Percentiles rank a stretch among this genome's conserved stretches.
These are phyloP conservation scores for Leptodermis oblonga DNA, from an alignment of 257 asterid species.

Conservation along the genomic window DNA sequence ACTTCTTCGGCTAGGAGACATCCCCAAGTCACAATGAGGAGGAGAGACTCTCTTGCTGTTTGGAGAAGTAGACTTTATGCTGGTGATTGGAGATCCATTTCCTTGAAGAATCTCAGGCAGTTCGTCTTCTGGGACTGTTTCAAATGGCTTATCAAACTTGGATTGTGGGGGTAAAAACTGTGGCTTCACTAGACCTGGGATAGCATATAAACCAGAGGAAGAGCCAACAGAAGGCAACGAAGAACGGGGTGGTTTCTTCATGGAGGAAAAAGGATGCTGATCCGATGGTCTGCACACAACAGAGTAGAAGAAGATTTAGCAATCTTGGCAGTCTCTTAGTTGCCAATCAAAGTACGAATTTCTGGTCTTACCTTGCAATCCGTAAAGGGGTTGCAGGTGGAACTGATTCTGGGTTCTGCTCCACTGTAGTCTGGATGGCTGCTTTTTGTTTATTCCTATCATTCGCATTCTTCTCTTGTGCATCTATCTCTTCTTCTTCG, in stretches of 20 bases:
- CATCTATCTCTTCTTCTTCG: slow-evolving; percentile 64
- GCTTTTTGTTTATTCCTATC: slow-evolving; percentile 37
- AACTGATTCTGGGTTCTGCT: slow-evolving; percentile 44
- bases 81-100: slow-evolving; percentile 41
- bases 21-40: slow-evolving; percentile 37
- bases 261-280: slow-evolving; percentile 53
- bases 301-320: slow-evolving; percentile 11
- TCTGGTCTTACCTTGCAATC: slow-evolving; percentile 44
- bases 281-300: slow-evolving; percentile 38
- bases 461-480: slow-evolving; percentile 26
- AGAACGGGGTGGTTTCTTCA: slow-evolving; percentile 57
- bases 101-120: slow-evolving; percentile 70
- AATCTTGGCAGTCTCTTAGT: not conserved
- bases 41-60: slow-evolving; percentile 79
- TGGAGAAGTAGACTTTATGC: slow-evolving; percentile 67
- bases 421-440: slow-evolving; percentile 34
- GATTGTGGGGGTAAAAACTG: slow-evolving; percentile 49
- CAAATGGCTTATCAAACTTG: slow-evolving; percentile 50
- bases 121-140: slow-evolving; percentile 54
- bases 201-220: slow-evolving; percentile 35
- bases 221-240: slow-evolving; percentile 43
- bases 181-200: slow-evolving; percentile 39
- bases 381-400: slow-evolving; percentile 67
- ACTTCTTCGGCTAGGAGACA: slow-evolving; percentile 51
- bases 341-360: not conserved